Base-by-base conservation (phyloP, 768 basidiomycete genomes). In the Fomitopsis pulvina region DNA sequence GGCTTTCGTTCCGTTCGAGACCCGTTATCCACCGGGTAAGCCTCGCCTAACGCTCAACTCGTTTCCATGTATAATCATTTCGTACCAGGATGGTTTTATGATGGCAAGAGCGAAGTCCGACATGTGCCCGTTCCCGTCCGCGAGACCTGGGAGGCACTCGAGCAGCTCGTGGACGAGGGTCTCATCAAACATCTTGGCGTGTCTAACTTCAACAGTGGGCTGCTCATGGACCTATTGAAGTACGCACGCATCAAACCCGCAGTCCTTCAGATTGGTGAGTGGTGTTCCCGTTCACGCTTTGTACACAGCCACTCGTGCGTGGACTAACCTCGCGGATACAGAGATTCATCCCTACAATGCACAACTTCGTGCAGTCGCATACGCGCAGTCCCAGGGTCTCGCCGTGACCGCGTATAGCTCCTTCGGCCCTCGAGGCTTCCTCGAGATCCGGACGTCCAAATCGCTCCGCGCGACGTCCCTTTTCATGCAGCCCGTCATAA, bases 121-220 rank as follows among this genome's bases (percentile, higher is more conserved):
- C 55, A 52, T 50, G 60, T 62, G 25, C 61, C 63, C 37, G 62
- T 60, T 39, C 68, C 68, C 16, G 55, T 67, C 48, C 57, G 62
- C 52, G 62, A 68, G 60, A 73, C 73, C 21, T 75, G 71, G 71
- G 59, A 63, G 29, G 71, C 67, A 9, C 69, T 75, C 66, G 73
- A 75, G 57, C 57, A 60, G 42, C 60, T 72, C 21, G 62, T 66
- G 22, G 65, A 66, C 41, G 60, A 59, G 16, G 70, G 71, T 8
- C 56, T 68, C 48, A 68, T 66, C 42, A 65, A 62, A 52, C 66
- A 68, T 55, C 68, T 74, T 52, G 73, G 71, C 30, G 60, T 74
- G 25, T 68, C 63, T 41, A 71, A 70, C 61, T 64, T 68, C 60
- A 41, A 57, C 41, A 63, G 66, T 40, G 56, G 55, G 2, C 53